These are phyloP conservation scores for Huntiella bhutanensis DNA, from an alignment of 2,329 filamentous ascomycete species.

Conservation along the genomic window DNA sequence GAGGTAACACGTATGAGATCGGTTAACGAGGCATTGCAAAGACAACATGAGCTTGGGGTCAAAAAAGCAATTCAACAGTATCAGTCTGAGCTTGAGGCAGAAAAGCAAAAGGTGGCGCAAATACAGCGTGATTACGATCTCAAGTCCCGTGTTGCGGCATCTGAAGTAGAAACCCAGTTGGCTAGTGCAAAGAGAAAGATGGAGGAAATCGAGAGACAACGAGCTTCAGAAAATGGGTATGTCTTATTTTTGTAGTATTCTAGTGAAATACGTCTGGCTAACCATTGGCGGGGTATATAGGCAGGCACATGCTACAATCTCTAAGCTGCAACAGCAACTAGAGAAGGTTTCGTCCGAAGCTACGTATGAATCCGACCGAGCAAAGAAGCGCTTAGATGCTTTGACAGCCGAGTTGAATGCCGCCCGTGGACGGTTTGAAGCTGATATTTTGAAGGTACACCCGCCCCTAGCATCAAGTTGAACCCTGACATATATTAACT, in stretches of 20 bases:
- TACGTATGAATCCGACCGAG: constrained; percentile 31
- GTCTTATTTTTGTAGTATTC: background rate
- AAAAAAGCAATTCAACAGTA: constrained; percentile 17
- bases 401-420: constrained; percentile 44
- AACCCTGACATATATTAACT: background rate
- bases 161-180: constrained; percentile 3
- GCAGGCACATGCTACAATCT: background rate
- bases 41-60: constrained; percentile 48
- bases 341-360: constrained; percentile 26
- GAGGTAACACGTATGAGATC: constrained; percentile 40
- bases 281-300: background rate
- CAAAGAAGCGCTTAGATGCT: constrained; percentile 32
- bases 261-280: background rate
- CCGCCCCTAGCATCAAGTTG: background rate
- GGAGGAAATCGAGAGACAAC: constrained; percentile 12
- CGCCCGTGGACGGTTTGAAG: constrained; percentile 41
- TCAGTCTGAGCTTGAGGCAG: constrained; percentile 5
- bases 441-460: constrained; percentile 39
- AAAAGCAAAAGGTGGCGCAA: constrained; percentile 6
- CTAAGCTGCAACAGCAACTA: constrained; percentile 23
- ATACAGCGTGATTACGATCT: constrained; percentile 4
- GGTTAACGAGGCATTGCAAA: constrained; percentile 52
- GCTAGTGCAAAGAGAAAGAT: constrained; percentile 14
- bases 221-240: constrained; percentile 9
- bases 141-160: constrained; percentile 1